Evolutionary conservation across 805 yeast species (phyloP), one percentile per base, ranked within the genome.

Genomic region (Ogataea nakhonphanomensis): DNA sequence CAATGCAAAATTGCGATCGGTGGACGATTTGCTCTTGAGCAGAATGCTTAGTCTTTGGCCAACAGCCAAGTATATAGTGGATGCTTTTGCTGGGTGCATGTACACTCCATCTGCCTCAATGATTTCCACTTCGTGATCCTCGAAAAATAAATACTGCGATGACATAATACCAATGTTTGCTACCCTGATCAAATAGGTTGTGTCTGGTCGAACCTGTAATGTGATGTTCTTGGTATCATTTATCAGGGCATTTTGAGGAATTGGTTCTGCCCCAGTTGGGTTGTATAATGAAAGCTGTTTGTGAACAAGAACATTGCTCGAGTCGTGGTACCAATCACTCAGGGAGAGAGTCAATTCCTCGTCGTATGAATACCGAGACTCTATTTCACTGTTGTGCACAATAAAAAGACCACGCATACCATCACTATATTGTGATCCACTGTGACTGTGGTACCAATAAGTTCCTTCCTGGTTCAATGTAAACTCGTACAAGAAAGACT

Each of bases 261-360:
- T 71, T 11, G 95, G 95, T 57, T 84, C 95, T 12, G 85, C 88
- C 29, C 95, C 95, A 2, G 90, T 84, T 14, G 95, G 95, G 51
- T 84, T 84, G 55, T 75, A 84, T 49, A 84, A 67, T 30, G 73
- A 71, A 53, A 79, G 58, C 58, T 82, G 84, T 28, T 66, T 65
- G 13, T 61, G 49, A 35, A 69, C 59, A 21, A 82, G 65, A 3
- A 62, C 71, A 22, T 65, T 62, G 46, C 79, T 71, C 35, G 73
- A 66, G 24, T 67, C 64, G 54, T 81, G 86, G 57, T 84, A 84
- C 65, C 80, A 73, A 48, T 84, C 95, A 29, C 78, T 58, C 7
- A 84, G 49, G 5, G 79, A 70, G 35, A 83, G 64, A 2, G 71
- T 64, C 45, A 73, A 66, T 46, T 84, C 86, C 47, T 80, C 75